Conservation (phyloP, 2,329 filamentous ascomycete genomes). For the Capronia epimyces region DNA sequence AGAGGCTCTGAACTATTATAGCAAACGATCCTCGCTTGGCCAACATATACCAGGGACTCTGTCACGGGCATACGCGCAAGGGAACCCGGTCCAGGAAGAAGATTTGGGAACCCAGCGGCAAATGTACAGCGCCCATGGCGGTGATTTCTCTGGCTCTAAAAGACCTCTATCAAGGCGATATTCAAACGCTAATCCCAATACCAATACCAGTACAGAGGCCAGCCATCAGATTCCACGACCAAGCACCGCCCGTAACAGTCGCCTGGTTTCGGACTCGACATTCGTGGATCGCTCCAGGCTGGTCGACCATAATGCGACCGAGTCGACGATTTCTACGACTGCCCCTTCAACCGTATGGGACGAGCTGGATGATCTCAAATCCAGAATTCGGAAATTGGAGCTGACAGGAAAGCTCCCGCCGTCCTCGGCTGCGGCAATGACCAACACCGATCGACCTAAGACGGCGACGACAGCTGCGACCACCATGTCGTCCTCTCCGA, state of each 20-base stretch:
- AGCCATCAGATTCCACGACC: constrained; percentile 13
- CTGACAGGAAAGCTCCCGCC: constrained; percentile 80
- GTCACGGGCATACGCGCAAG: constrained; percentile 18
- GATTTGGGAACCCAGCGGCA: constrained; percentile 1
- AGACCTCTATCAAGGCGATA: constrained; percentile 19
- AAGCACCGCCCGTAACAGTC: constrained; percentile 29
- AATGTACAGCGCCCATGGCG: constrained; percentile 8
- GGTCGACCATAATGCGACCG: constrained; percentile 49
- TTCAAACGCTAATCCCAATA: constrained; percentile 25
- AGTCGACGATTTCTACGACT: constrained; percentile 81
- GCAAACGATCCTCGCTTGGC: constrained; percentile 26
- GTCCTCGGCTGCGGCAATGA: constrained; percentile 73
- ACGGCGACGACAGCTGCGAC: constrained; percentile 90
- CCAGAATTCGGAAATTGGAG: constrained; percentile 83
- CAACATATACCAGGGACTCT: constrained; percentile 22
- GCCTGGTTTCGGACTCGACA: constrained; percentile 27
- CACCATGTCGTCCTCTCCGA: constrained; percentile 84
- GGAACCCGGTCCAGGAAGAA: constrained; percentile 5
- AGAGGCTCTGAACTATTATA: constrained; percentile 20
- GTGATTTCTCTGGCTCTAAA: constrained; percentile 12
- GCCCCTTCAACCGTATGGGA: constrained; percentile 96
- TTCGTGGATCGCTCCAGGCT: constrained; percentile 35
- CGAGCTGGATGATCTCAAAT: constrained; percentile 91
- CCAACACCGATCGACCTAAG: constrained; percentile 72
- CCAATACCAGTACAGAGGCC: constrained; percentile 13